phyloP scores from a whole-genome alignment of 139 green algal species.

The Asterochloris sp. region DNA sequence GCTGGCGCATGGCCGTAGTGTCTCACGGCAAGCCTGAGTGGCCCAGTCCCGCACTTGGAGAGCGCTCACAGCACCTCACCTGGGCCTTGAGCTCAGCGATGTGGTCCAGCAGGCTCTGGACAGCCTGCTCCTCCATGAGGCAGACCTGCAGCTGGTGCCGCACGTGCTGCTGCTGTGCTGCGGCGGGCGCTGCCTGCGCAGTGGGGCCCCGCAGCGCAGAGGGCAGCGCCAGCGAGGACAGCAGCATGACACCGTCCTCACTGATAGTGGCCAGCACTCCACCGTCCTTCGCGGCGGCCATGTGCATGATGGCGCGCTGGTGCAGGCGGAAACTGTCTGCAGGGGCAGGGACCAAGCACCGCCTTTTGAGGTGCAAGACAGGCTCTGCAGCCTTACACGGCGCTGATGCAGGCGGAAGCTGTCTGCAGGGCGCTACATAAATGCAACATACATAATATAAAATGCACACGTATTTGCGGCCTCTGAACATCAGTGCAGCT shows the following conservation, averaged over 20 bases:
- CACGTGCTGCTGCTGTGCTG: slow-evolving; percentile 18
- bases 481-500: too few relatives aligned
- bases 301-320: slow-evolving; percentile 24
- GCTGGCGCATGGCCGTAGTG: too few relatives aligned
- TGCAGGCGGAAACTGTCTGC: slow-evolving; percentile 27
- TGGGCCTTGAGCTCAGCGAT: slow-evolving; percentile 2
- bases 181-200: slow-evolving; percentile 28
- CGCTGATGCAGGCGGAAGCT: too few relatives aligned
- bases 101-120: background rate
- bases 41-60: background rate
- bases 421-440: too few relatives aligned
- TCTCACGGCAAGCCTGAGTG: too few relatives aligned
- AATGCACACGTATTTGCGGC: too few relatives aligned
- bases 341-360: too few relatives aligned
- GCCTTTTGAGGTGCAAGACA: too few relatives aligned
- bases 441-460: too few relatives aligned
- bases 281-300: slow-evolving; percentile 29
- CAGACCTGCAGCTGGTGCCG: background rate
- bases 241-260: slow-evolving; percentile 39
- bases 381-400: too few relatives aligned
- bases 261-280: slow-evolving; percentile 43
- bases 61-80: background rate
- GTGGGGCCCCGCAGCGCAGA: background rate
- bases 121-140: slow-evolving; percentile 8
- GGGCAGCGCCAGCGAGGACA: slow-evolving; percentile 19